phyloP scores from a whole-genome alignment of 1,284 basidiomycete species.

The Trichosporon sp. region DNA sequence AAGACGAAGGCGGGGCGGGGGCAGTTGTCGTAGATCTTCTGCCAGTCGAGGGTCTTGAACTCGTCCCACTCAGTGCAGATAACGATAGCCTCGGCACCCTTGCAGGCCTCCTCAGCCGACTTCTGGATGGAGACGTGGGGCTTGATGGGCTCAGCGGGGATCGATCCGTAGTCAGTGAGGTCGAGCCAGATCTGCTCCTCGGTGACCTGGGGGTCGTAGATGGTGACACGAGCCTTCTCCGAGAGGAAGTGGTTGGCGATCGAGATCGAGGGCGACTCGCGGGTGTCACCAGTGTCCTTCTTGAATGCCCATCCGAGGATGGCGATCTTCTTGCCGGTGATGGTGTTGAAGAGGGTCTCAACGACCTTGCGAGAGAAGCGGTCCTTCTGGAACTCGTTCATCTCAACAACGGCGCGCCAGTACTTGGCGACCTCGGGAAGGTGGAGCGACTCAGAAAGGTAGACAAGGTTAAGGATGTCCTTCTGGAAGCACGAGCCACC shows the following conservation, averaged over 20 bases:
- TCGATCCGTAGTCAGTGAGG: conserved; percentile 59
- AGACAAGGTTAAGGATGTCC: conserved; percentile 98
- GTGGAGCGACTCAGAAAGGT: conserved; percentile 90
- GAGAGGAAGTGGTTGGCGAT: conserved; percentile 90
- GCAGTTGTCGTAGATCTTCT: conserved; percentile 77
- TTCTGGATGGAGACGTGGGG: conserved; percentile 78
- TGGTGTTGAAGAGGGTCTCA: conserved; percentile 94
- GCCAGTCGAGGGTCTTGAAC: conserved; percentile 91
- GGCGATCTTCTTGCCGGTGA: conserved; percentile 79
- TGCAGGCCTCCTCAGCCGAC: conserved; percentile 83
- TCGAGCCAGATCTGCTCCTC: conserved; percentile 62
- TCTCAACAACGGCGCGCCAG: conserved; percentile 91
- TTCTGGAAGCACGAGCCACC: conserved; percentile 99
- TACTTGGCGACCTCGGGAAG: conserved; percentile 97
- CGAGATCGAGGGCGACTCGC: conserved; percentile 95
- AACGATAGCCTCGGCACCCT: conserved; percentile 86
- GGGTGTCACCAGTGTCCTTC: conserved; percentile 94
- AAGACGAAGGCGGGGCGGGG: conserved; percentile 96
- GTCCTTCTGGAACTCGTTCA: conserved; percentile 95
- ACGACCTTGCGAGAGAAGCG: conserved; percentile 88
- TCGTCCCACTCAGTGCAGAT: conserved; percentile 92
- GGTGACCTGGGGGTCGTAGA: conserved; percentile 87
- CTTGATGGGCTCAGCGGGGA: conserved; percentile 62
- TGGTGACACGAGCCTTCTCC: conserved; percentile 80
- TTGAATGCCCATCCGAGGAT: conserved; percentile 91